Evolutionary conservation across 1,139 yeast genomes (phyloP), one percentile per base, ranked within the genome.

Genomic region (Taphrina populina): DNA sequence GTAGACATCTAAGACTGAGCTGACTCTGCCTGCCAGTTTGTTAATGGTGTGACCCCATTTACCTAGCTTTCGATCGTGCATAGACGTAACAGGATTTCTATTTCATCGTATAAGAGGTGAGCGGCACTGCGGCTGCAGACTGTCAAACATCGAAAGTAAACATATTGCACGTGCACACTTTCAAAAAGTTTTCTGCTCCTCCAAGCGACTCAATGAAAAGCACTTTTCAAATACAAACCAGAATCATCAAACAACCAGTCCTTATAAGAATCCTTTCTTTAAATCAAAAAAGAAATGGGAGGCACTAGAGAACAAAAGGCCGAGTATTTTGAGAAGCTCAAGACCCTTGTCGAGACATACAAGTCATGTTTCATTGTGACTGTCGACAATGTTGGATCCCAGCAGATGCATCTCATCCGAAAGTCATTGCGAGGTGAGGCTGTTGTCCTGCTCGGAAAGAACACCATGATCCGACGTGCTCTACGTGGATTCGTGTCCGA

Each of bases 381-480:
- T 78, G 96, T 92, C 70, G 98, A 92, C 82, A 92, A 92, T 82
- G 98, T 92, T 73, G 88, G 97, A 68, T 92, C 98, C 70, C 98
- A 92, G 82, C 98, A 92, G 72, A 90, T 92, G 96, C 98, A 92
- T 81, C 95, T 92, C 82, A 83, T 88, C 80, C 90, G 99, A 84
- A 88, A 85, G 83, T 78, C 88, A 66, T 84, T 94, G 71, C 88
- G 99, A 81, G 88, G 88, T 66, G 84, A 83, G 61, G 98, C 92
- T 71, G 92, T 85, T 67, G 90, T 94, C 66, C 81, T 92, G 73
- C 92, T 94, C 97, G 99, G 99, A 82, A 92, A 92, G 87, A 92
- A 92, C 96, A 94, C 99, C 82, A 90, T 94, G 97, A 96, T 94
- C 68, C 88, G 99, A 82, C 90, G 98, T 82, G 99, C 98, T 73